These are phyloP conservation scores for Trichoderma guizhouense DNA, from an alignment of 2,329 filamentous ascomycete genomes.

Conservation along the genomic window DNA sequence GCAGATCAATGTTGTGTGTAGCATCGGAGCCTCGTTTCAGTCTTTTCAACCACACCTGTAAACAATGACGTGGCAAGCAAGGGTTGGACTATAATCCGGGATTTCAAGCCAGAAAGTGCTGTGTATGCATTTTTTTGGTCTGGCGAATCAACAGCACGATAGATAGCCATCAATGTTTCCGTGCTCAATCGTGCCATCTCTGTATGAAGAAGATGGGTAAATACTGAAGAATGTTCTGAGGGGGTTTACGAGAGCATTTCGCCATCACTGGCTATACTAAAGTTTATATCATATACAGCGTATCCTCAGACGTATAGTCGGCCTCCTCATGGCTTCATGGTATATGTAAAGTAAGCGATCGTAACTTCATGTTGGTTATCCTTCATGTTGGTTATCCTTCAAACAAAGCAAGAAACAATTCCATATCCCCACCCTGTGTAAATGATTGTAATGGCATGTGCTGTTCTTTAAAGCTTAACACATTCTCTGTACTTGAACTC, in stretches of 20 bases:
- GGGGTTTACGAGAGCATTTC: no score
- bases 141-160: not conserved
- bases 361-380: not conserved
- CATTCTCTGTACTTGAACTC: not conserved
- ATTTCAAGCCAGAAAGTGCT: not conserved
- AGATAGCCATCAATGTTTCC: not conserved
- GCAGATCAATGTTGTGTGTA: not conserved
- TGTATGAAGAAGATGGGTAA: not conserved
- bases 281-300: not conserved
- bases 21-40: not conserved
- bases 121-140: not conserved
- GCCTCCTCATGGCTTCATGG: not conserved
- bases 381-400: not conserved
- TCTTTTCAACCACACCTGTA: not conserved
- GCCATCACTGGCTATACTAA: not conserved
- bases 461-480: not conserved
- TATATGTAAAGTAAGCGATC: not conserved
- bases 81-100: not conserved
- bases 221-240: no score
- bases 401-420: not conserved
- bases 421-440: not conserved
- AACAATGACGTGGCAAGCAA: not conserved
- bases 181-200: not conserved
- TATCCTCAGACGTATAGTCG: not conserved
- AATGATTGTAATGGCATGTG: not conserved